phyloP scores from a whole-genome alignment of 1,284 basidiomycete species.

The Blastosporella zonata region DNA sequence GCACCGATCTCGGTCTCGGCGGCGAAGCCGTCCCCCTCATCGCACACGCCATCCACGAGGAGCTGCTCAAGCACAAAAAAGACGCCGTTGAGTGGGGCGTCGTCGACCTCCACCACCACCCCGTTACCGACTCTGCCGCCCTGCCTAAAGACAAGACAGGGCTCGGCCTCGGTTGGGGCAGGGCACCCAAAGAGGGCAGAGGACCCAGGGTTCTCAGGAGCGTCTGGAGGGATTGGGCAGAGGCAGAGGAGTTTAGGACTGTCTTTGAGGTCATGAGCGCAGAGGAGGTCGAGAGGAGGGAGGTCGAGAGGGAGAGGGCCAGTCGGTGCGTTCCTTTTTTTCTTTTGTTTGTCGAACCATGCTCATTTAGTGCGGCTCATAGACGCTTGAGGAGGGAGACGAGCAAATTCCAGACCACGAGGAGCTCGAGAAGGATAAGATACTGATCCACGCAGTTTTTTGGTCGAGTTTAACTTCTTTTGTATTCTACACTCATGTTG shows the following conservation, averaged over 20 bases:
- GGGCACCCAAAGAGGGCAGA: slow-evolving; percentile 64
- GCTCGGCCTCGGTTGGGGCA: slow-evolving; percentile 66
- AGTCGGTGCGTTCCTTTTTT: slow-evolving; percentile 39
- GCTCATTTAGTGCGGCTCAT: slow-evolving; percentile 8
- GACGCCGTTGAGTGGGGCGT: slow-evolving; percentile 94
- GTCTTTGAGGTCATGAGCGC: slow-evolving; percentile 80
- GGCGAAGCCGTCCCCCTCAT: slow-evolving; percentile 89
- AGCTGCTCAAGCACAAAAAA: slow-evolving; percentile 91
- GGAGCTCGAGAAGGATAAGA: slow-evolving; percentile 36
- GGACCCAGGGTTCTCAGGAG: slow-evolving; percentile 84
- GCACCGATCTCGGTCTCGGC: slow-evolving; percentile 82
- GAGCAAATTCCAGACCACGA: slow-evolving; percentile 65
- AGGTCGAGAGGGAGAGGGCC: slow-evolving; percentile 80
- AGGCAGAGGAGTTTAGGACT: slow-evolving; percentile 91
- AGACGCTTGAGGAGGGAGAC: slow-evolving; percentile 73
- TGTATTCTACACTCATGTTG: background rate
- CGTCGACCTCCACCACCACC: slow-evolving; percentile 36
- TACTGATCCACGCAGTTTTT: slow-evolving; percentile 12
- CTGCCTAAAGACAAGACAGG: slow-evolving; percentile 78
- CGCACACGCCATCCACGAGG: slow-evolving; percentile 92
- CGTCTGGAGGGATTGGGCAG: slow-evolving; percentile 94
- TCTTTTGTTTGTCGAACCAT: slow-evolving; percentile 7
- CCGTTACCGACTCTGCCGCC: slow-evolving; percentile 21
- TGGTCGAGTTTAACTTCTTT: background rate
- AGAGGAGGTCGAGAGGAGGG: slow-evolving; percentile 89